Conservation (phyloP, 2,329 filamentous ascomycete genomes). For the Didymella pinodella region DNA sequence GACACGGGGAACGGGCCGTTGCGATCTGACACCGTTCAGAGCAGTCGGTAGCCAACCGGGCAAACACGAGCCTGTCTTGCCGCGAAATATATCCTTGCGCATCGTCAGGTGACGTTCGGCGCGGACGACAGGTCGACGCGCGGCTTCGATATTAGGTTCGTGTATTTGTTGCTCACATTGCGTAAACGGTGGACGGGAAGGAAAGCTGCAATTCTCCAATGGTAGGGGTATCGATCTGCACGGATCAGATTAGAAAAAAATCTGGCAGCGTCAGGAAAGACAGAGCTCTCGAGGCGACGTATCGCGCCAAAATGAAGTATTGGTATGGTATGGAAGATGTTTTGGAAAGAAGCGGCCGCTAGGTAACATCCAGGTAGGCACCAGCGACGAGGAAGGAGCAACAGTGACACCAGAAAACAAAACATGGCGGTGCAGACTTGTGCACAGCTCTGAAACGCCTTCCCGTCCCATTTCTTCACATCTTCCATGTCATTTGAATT, state of each 20-base stretch:
- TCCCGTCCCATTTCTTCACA: background rate
- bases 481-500: background rate
- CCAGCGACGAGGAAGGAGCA: background rate
- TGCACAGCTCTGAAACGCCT: background rate
- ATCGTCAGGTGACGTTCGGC: slow-evolving; percentile 12
- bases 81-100: slow-evolving; percentile 2
- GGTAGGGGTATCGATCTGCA: background rate
- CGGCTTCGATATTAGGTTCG: background rate
- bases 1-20: slow-evolving; percentile 41
- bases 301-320: background rate
- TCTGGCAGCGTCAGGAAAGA: background rate
- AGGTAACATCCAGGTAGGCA: background rate
- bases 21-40: slow-evolving; percentile 36
- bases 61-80: slow-evolving; percentile 24
- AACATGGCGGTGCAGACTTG: background rate
- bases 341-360: background rate
- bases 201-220: background rate
- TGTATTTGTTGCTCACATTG: background rate
- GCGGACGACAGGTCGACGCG: background rate
- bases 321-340: background rate
- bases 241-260: background rate
- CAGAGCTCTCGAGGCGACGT: background rate
- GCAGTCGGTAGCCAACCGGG: slow-evolving; percentile 22
- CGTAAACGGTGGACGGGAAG: background rate
- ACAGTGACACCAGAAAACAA: background rate